phyloP scores from a whole-genome alignment of 176 grass and related monocot genomes.

The maize (Zea mays) region DNA sequence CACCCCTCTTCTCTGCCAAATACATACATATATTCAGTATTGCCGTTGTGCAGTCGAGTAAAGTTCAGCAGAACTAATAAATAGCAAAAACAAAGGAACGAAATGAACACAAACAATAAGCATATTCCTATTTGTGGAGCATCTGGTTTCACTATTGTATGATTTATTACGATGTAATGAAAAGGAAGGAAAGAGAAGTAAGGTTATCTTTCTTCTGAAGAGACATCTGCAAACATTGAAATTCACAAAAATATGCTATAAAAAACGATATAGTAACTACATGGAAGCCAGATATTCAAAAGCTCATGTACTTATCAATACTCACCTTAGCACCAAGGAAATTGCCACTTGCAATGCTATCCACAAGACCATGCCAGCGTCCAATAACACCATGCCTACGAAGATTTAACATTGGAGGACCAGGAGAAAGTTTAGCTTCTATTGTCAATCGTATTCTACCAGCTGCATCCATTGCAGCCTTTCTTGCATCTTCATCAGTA shows the following conservation, averaged over 20 bases:
- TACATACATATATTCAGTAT: constrained; percentile 30
- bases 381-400: constrained; percentile 79
- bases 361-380: constrained; percentile 72
- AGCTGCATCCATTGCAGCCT: constrained; percentile 93
- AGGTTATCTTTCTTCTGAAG: constrained; percentile 5
- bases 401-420: constrained; percentile 88
- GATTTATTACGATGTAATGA: background rate
- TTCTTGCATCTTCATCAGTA: constrained; percentile 75
- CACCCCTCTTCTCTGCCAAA: constrained; percentile 64
- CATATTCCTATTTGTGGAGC: background rate
- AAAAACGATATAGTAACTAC: background rate
- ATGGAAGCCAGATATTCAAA: constrained; percentile 12
- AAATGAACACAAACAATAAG: background rate
- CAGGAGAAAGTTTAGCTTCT: constrained; percentile 97
- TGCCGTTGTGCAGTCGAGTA: background rate
- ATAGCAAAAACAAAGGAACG: background rate
- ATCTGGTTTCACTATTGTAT: constrained; percentile 1
- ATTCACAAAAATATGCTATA: background rate
- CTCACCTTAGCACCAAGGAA: constrained; percentile 96
- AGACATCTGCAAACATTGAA: constrained; percentile 19
- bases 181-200: background rate
- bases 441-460: constrained; percentile 73
- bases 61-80: background rate
- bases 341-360: constrained; percentile 87
- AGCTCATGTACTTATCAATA: background rate